Conservation (phyloP, 2,329 filamentous ascomycete species). For the Byssochlamys sp. region DNA sequence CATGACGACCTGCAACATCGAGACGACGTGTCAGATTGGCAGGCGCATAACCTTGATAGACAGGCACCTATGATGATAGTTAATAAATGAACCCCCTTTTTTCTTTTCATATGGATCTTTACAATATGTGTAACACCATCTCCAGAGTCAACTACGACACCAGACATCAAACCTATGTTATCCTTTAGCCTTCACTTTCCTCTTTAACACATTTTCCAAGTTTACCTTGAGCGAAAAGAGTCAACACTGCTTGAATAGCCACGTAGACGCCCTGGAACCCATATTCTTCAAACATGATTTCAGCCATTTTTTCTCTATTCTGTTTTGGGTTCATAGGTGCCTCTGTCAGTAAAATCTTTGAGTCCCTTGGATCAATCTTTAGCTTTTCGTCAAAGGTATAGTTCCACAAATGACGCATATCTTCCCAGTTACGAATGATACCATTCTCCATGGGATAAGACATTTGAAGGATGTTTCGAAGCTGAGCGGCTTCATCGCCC, state of each 20-base stretch:
- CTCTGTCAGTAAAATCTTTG: slow-evolving; percentile 95
- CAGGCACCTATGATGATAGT: no score
- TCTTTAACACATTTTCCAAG: no score
- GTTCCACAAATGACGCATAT: slow-evolving; percentile 99
- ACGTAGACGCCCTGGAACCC: slow-evolving; percentile 94
- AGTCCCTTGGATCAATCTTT: slow-evolving; percentile 76
- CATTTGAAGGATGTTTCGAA: slow-evolving; percentile 94
- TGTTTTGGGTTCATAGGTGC: slow-evolving; percentile 94
- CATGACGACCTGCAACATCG: slow-evolving; percentile 90
- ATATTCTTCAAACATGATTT: slow-evolving; percentile 98
- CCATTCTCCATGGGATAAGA: slow-evolving; percentile 99
- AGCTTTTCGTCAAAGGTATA: slow-evolving; percentile 98
- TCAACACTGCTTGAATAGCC: slow-evolving; percentile 91
- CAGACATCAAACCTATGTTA: slow-evolving; percentile 89
- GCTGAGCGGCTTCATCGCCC: slow-evolving; percentile 91
- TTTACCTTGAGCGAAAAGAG: slow-evolving; percentile 87
- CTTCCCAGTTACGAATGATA: slow-evolving; percentile 98
- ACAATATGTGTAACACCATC: slow-evolving; percentile 98
- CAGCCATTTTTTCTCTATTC: slow-evolving; percentile 95
- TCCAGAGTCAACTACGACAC: no score
- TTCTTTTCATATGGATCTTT: no score
- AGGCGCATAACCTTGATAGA: slow-evolving; percentile 94
- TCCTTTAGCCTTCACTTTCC: no score
- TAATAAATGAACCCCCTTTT: no score
- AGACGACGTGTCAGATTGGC: slow-evolving; percentile 91